Conservation (phyloP, 306 rosid genomes). For the Vigna unguiculata region DNA sequence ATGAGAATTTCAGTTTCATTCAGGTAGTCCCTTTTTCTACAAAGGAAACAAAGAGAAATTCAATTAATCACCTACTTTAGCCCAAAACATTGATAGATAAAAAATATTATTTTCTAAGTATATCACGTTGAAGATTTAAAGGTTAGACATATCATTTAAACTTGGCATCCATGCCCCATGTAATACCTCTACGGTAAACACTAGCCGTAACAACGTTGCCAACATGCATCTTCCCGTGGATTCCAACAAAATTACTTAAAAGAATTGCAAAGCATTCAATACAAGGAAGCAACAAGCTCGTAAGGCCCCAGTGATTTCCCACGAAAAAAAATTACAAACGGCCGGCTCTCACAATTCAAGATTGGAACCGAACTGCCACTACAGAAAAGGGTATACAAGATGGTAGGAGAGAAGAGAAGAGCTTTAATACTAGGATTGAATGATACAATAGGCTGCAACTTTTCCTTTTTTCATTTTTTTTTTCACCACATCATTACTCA, state of each 20-base stretch:
- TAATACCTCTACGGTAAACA: background rate
- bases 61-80: background rate
- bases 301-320: conserved; percentile 2
- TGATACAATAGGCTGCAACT: conserved; percentile 54
- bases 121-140: background rate
- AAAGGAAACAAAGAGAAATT: background rate
- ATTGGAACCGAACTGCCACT: background rate
- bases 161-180: conserved; percentile 1
- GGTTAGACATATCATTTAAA: conserved; percentile 12
- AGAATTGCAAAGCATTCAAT: background rate
- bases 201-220: background rate
- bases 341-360: background rate
- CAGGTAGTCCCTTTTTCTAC: background rate
- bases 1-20: background rate
- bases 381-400: conserved; percentile 61
- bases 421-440: conserved; percentile 54
- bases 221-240: background rate
- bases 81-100: background rate
- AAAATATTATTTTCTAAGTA: conserved; percentile 17
- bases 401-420: conserved; percentile 30
- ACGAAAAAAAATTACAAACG: background rate
- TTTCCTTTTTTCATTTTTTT: background rate
- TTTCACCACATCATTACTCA: conserved; percentile 44
- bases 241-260: conserved; percentile 16
- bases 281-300: conserved; percentile 10